These are phyloP conservation scores for Barnettozyma wickerhamii DNA, from an alignment of 805 yeast species.

Conservation along the genomic window DNA sequence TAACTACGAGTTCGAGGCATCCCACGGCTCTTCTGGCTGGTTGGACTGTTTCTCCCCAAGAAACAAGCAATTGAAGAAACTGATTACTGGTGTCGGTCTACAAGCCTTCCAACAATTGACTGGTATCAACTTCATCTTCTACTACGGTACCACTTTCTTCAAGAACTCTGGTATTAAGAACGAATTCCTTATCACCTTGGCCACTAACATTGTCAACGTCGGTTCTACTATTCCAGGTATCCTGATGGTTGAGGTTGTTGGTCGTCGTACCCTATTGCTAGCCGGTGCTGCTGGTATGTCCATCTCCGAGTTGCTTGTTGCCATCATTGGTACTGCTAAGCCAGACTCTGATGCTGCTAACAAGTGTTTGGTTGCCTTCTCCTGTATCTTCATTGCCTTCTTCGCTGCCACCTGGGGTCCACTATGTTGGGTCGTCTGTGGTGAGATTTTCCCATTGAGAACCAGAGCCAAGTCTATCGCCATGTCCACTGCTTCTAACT, in stretches of 20 bases:
- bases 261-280: constrained; percentile 60
- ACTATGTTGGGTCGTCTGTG: constrained; percentile 61
- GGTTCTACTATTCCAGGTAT: constrained; percentile 53
- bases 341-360: constrained; percentile 32
- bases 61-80: constrained; percentile 38
- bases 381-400: constrained; percentile 61
- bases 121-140: constrained; percentile 69
- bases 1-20: constrained; percentile 41
- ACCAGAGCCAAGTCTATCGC: constrained; percentile 73
- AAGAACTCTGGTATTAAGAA: constrained; percentile 45
- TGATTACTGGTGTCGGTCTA: constrained; percentile 38
- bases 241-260: constrained; percentile 49
- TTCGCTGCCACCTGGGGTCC: constrained; percentile 89
- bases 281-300: constrained; percentile 63
- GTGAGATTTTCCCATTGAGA: constrained; percentile 65
- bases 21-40: constrained; percentile 25
- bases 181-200: constrained; percentile 39
- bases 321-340: constrained; percentile 33
- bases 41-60: constrained; percentile 32
- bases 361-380: constrained; percentile 47
- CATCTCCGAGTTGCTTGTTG: constrained; percentile 59
- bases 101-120: constrained; percentile 62
- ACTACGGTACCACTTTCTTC: constrained; percentile 64
- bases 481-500: too few relatives aligned
- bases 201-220: constrained; percentile 43